A percentile compares a stretch with the other conserved stretches of the same genome.
Conservation (phyloP, 2,329 filamentous ascomycete species). For the Ceratocystis ficicola region DNA sequence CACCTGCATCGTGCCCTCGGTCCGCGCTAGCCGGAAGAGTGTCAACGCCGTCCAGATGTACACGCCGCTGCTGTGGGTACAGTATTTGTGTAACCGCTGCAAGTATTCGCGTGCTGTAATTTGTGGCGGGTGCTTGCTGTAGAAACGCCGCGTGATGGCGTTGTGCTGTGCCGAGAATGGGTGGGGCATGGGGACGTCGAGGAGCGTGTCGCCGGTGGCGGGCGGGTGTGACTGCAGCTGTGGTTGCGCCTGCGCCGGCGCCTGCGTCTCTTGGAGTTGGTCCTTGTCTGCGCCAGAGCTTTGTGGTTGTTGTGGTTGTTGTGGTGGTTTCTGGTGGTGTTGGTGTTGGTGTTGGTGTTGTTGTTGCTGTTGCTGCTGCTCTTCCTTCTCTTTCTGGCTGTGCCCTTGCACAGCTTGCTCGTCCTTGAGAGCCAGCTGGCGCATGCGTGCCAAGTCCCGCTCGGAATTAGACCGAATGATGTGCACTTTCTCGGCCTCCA, state of each 20-base stretch:
- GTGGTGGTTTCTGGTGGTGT: too few species aligned
- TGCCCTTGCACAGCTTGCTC: slow-evolving; percentile 23
- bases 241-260: not conserved
- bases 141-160: slow-evolving; percentile 84
- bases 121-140: slow-evolving; percentile 73
- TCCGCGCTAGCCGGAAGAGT: slow-evolving; percentile 62
- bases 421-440: slow-evolving; percentile 32
- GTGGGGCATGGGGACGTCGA: not conserved
- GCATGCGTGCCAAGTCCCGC: slow-evolving; percentile 38
- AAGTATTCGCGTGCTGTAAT: slow-evolving; percentile 79
- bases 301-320: slow-evolving; percentile 8
- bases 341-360: slow-evolving; percentile 19
- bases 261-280: not conserved
- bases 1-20: slow-evolving; percentile 66
- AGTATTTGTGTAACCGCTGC: slow-evolving; percentile 74
- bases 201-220: not conserved
- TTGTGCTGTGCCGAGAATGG: slow-evolving; percentile 38
- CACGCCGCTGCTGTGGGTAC: slow-evolving; percentile 85
- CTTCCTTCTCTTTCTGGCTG: slow-evolving; percentile 15
- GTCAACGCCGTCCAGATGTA: slow-evolving; percentile 65
- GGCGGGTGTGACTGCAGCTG: slow-evolving; percentile 21
- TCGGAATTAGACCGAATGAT: slow-evolving; percentile 48
- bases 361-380: not conserved
- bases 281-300: too few species aligned
- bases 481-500: slow-evolving; percentile 50